phyloP scores from a whole-genome alignment of 2,329 filamentous ascomycete species.

The Fusarium sp. region DNA sequence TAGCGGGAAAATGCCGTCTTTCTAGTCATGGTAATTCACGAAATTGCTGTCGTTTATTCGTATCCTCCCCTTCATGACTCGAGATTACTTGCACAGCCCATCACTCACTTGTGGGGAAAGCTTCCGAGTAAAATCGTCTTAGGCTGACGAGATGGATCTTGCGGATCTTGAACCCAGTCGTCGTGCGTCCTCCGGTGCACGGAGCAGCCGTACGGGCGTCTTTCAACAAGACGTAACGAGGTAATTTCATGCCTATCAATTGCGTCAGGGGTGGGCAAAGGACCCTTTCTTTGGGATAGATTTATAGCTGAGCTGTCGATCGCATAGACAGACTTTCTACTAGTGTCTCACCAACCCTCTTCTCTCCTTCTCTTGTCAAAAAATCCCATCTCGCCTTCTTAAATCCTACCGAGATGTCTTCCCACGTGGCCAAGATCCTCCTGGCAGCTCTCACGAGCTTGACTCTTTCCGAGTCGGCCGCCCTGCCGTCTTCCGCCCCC shows the following conservation, averaged over 20 bases:
- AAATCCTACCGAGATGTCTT: conserved; percentile 21
- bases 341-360: background rate
- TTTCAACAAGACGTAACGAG: background rate
- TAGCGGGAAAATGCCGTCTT: background rate
- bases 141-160: background rate
- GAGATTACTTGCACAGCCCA: background rate
- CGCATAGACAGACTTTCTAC: background rate
- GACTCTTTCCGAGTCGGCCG: conserved; percentile 13
- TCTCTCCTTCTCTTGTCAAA: background rate
- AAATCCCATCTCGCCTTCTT: background rate
- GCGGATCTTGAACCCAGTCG: background rate
- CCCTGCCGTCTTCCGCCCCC: background rate
- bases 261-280: background rate
- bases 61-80: background rate
- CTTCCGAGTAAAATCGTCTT: background rate
- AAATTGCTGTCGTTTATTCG: background rate
- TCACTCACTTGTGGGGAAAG: background rate
- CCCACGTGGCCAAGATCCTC: conserved; percentile 25
- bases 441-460: conserved; percentile 25
- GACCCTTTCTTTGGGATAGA: background rate
- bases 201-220: background rate
- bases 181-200: background rate
- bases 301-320: background rate
- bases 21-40: background rate
- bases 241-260: background rate